Conservation (phyloP, 805 yeast genomes). For the Lachancea sp. region DNA sequence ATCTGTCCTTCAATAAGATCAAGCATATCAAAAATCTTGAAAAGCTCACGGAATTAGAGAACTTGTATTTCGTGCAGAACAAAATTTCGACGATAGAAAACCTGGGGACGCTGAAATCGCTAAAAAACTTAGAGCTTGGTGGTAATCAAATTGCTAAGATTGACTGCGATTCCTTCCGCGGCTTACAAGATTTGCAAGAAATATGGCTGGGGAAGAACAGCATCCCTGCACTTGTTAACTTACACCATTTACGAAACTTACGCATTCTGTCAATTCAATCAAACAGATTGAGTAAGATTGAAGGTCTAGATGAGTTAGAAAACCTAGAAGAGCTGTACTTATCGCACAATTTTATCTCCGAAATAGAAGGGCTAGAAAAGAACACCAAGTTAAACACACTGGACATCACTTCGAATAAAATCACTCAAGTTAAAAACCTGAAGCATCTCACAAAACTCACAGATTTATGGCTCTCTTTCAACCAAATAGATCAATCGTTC, state of each 20-base stretch:
- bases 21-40: slow-evolving; percentile 77
- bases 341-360: slow-evolving; percentile 73
- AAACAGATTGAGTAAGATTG: slow-evolving; percentile 69
- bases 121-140: slow-evolving; percentile 79
- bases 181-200: slow-evolving; percentile 54
- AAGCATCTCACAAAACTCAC: slow-evolving; percentile 64
- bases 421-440: slow-evolving; percentile 56
- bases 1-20: slow-evolving; percentile 84
- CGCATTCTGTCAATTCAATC: slow-evolving; percentile 82
- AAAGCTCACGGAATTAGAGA: slow-evolving; percentile 51
- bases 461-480: slow-evolving; percentile 90
- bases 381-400: slow-evolving; percentile 60
- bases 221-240: slow-evolving; percentile 57
- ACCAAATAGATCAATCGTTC: slow-evolving; percentile 55
- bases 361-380: slow-evolving; percentile 71
- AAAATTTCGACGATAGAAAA: slow-evolving; percentile 68
- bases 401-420: slow-evolving; percentile 74
- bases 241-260: slow-evolving; percentile 53
- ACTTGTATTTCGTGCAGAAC: slow-evolving; percentile 84
- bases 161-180: slow-evolving; percentile 39
- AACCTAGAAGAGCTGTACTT: slow-evolving; percentile 81
- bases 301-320: slow-evolving; percentile 67
- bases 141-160: slow-evolving; percentile 64
- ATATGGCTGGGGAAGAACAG: slow-evolving; percentile 91
- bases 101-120: slow-evolving; percentile 46